Conservation (phyloP, 1,284 basidiomycete genomes). For the Pseudozyma thailandica region DNA sequence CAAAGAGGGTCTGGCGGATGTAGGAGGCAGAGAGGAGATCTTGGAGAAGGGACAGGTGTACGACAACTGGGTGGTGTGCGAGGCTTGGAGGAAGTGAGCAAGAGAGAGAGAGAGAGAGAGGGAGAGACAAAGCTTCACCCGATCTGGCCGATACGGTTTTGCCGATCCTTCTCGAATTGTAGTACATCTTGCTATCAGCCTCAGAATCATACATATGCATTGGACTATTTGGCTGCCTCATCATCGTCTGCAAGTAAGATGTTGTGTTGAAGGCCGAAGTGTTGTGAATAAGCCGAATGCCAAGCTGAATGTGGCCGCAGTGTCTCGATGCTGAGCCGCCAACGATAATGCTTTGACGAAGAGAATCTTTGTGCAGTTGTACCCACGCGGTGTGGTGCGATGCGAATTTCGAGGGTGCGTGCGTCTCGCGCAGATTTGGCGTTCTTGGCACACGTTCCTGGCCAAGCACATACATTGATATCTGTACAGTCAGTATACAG, state of each 20-base stretch:
- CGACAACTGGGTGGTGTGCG: constrained; percentile 52
- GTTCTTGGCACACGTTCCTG: background rate
- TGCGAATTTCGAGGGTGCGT: constrained; percentile 1
- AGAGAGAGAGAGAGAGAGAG: background rate
- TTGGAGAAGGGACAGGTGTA: constrained; percentile 53
- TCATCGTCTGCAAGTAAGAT: no score
- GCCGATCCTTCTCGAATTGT: no score
- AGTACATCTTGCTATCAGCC: no score
- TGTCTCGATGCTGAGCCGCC: background rate
- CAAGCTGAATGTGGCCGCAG: no score
- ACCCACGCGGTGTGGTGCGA: background rate
- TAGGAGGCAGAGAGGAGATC: constrained; percentile 51
- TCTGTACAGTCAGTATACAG: no score
- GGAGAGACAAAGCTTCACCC: no score
- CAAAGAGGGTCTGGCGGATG: constrained; percentile 27
- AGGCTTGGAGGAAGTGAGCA: constrained; percentile 40
- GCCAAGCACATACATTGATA: no score
- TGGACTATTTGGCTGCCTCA: no score
- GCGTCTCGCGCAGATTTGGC: background rate
- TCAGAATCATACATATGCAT: no score
- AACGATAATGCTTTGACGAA: background rate
- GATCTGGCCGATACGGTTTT: no score
- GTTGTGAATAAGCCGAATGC: background rate
- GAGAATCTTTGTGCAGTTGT: background rate
- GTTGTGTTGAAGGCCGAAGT: background rate